phyloP scores from a whole-genome alignment of 768 basidiomycete species.

The Strobilomyces echinocephalus region DNA sequence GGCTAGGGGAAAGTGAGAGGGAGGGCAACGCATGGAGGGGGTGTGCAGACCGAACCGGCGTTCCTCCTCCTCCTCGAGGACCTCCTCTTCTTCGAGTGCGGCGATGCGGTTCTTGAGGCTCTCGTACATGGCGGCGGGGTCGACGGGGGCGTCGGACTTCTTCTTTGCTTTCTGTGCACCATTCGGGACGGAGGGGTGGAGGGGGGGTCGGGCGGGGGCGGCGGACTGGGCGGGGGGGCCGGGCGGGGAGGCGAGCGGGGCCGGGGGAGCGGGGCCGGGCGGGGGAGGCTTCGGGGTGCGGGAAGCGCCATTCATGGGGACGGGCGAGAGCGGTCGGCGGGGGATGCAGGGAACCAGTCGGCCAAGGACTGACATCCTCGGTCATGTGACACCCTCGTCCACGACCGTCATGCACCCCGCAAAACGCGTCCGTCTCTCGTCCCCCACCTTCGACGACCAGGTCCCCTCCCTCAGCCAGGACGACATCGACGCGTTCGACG shows the following conservation, averaged over 20 bases:
- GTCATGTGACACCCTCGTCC: conserved; percentile 19
- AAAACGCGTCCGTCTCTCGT: conserved; percentile 62
- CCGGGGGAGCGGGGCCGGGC: conserved; percentile 55
- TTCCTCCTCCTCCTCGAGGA: conserved; percentile 84
- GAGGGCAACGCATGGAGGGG: neutral
- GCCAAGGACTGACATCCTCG: conserved; percentile 11
- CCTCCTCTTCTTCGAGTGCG: conserved; percentile 83
- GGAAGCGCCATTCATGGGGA: conserved; percentile 45
- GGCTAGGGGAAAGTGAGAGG: conserved; percentile 41
- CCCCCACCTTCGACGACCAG: conserved; percentile 59
- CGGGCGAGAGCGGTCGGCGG: conserved; percentile 20
- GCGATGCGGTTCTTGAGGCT: conserved; percentile 85
- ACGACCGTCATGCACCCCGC: conserved; percentile 32
- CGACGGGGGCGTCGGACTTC: conserved; percentile 59
- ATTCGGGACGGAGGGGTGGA: conserved; percentile 30
- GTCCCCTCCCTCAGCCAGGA: conserved; percentile 49
- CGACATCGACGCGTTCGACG: conserved; percentile 52
- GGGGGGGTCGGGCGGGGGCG: conserved; percentile 43
- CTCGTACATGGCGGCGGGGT: conserved; percentile 85
- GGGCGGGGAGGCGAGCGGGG: conserved; percentile 33
- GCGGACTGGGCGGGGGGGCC: conserved; percentile 48
- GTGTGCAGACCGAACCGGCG: conserved; percentile 58
- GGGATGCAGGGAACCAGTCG: conserved; percentile 28
- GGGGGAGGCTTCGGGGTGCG: conserved; percentile 48
- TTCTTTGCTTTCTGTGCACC: conserved; percentile 61